Base-by-base conservation (phyloP, 495 filamentous ascomycete genomes). In the Gamarada debralockiae region DNA sequence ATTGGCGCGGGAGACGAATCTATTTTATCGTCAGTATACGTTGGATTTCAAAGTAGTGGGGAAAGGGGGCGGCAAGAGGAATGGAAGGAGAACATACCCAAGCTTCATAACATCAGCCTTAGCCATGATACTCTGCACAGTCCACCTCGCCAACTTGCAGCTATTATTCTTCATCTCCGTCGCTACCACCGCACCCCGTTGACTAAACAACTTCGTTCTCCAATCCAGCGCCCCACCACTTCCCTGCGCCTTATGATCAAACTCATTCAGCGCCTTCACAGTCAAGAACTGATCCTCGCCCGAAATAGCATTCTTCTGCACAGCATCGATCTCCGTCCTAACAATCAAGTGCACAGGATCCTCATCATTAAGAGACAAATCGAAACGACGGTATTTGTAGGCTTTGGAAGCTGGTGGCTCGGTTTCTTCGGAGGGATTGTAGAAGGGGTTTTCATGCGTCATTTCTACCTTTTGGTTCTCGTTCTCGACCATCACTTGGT, bases 101-200 rank as follows among this genome's bases (percentile, higher is more conserved):
- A 98, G 83, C 78, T 97, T 98, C 90, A 98, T 97, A 53, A 86
- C 77, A 67, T 97, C 92, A 17, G 93, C 92, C 72, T 90, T 91
- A 64, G 93, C 92, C 37, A 98, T 80, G 63, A 97, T 96, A 59
- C 84, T 86, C 76, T 98, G 93, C 46, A 90, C 87, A 17, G 93
- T 95, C 93, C 93, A 98, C 61, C 93, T 76, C 29, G 93, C 95
- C 49, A 98, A 82, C 77, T 98, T 98, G 82, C 87, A 92, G 64
- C 83, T 88, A 79, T 98, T 98, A 80, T 98, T 98, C 85, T 98
- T 98, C 93, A 98, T 98, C 71, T 93, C 93, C n/a, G 93, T 98
- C 17, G 93, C 93, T 14, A 98, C 86, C 25, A 97, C 92, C 23
- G 93, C 93, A 77, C 93, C 93, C 53, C 93, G 83, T 75, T 96